A percentile compares a stretch with the other conserved stretches of the same genome.
Evolutionary conservation across 192 early-diverging fungal genomes (phyloP).

Genomic region (Endogone sp.): DNA sequence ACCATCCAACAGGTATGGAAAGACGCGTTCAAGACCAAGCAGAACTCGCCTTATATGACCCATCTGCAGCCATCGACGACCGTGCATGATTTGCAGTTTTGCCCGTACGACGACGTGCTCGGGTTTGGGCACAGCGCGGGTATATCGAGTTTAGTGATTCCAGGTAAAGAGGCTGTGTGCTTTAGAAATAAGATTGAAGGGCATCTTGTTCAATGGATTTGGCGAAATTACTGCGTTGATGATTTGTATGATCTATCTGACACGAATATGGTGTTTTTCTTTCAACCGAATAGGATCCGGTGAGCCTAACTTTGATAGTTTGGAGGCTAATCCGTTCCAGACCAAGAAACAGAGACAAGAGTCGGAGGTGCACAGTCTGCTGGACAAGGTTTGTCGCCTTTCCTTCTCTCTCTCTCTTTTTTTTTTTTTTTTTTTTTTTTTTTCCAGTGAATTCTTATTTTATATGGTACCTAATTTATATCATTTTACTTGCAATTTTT

Average conservation of each 20-base stretch:
- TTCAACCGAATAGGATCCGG: slow-evolving; percentile 58
- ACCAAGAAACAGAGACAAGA: slow-evolving; percentile 86
- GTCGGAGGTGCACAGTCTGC: slow-evolving; percentile 76
- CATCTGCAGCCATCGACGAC: slow-evolving; percentile 57
- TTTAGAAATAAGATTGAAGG: neutral
- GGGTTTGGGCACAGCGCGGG: slow-evolving; percentile 79
- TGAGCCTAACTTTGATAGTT: slow-evolving; percentile 94
- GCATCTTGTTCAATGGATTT: too few species aligned
- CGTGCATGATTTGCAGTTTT: slow-evolving; percentile 64
- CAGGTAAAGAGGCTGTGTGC: slow-evolving; percentile 42
- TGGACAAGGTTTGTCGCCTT: slow-evolving; percentile 75
- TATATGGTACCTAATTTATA: neutral
- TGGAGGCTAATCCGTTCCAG: slow-evolving; percentile 91
- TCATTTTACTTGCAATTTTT: neutral
- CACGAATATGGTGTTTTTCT: neutral
- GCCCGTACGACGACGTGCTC: slow-evolving; percentile 96
- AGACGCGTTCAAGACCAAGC: slow-evolving; percentile 72
- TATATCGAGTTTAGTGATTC: slow-evolving; percentile 77
- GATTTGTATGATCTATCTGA: neutral
- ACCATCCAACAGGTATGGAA: slow-evolving; percentile 71
- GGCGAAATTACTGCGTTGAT: neutral
- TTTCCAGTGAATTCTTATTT: neutral
- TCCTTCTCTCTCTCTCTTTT: neutral
- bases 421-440: neutral
- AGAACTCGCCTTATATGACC: slow-evolving; percentile 83